These are phyloP conservation scores for Linnemannia hyalina DNA, from an alignment of 192 early-diverging fungal species.

Conservation along the genomic window DNA sequence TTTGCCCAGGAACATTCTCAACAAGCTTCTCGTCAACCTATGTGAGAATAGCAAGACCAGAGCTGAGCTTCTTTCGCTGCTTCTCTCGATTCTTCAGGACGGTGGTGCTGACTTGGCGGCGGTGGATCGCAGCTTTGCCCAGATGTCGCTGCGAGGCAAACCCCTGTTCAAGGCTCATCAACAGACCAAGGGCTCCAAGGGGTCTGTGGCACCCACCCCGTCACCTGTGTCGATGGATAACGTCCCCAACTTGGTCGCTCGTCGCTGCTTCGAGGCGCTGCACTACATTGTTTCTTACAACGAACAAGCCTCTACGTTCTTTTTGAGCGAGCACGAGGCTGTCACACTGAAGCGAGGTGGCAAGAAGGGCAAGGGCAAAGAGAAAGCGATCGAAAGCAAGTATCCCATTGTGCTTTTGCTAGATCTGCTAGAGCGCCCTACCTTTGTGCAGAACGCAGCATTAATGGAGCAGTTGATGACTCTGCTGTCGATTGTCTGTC, in stretches of 20 bases:
- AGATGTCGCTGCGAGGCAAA: conserved; percentile 76
- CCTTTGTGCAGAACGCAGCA: conserved; percentile 81
- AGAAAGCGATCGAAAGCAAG: conserved; percentile 59
- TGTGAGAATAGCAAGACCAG: conserved; percentile 92
- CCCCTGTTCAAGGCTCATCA: conserved; percentile 60
- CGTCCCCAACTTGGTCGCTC: conserved; percentile 90
- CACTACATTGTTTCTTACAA: conserved; percentile 86
- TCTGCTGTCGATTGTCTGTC: conserved; percentile 83
- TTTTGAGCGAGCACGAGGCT: conserved; percentile 80
- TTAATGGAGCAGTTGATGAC: conserved; percentile 93
- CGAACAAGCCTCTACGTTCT: conserved; percentile 80
- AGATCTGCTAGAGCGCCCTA: conserved; percentile 85
- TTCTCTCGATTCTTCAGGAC: conserved; percentile 90
- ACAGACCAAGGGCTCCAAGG: conserved; percentile 36
- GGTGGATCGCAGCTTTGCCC: conserved; percentile 82
- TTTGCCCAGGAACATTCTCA: conserved; percentile 71
- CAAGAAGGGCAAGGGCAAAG: conserved; percentile 77
- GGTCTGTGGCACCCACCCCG: conserved; percentile 12
- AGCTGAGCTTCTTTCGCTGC: conserved; percentile 86
- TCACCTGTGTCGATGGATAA: conserved; percentile 63
- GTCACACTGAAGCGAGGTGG: conserved; percentile 65
- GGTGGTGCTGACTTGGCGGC: conserved; percentile 80
- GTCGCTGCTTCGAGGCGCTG: conserved; percentile 90
- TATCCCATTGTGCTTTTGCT: conserved; percentile 84
- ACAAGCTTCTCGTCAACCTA: conserved; percentile 80